phyloP scores from a whole-genome alignment of 192 early-diverging fungal genomes.

The Phycomyces nitens region DNA sequence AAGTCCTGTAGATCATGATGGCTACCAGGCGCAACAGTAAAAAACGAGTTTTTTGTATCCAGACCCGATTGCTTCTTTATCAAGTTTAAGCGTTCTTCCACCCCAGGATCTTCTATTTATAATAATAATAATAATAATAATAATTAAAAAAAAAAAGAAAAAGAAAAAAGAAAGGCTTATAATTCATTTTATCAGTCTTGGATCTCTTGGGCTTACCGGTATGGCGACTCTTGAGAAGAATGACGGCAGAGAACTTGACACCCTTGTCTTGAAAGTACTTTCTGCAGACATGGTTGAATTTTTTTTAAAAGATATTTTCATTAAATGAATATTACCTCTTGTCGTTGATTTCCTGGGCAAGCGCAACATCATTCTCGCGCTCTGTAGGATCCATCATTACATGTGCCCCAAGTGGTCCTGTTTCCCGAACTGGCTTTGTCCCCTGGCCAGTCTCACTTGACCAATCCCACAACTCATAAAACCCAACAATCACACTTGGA shows the following conservation, averaged over 20 bases:
- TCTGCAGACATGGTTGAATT: constrained; percentile 29
- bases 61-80: constrained; percentile 68
- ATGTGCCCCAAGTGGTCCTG: constrained; percentile 33
- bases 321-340: constrained; percentile 62
- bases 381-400: constrained; percentile 48
- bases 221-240: constrained; percentile 55
- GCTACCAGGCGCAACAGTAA: constrained; percentile 51
- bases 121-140: background rate
- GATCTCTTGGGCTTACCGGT: constrained; percentile 40
- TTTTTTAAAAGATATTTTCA: too few species aligned
- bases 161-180: background rate
- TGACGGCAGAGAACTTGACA: constrained; percentile 70
- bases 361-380: constrained; percentile 55
- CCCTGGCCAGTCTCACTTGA: constrained; percentile 21
- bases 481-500: constrained; percentile 65
- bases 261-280: constrained; percentile 59
- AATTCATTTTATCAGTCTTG: background rate
- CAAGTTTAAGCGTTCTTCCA: constrained; percentile 66
- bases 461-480: constrained; percentile 66
- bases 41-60: constrained; percentile 66
- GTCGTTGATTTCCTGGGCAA: constrained; percentile 66
- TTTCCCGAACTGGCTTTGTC: constrained; percentile 19
- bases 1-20: constrained; percentile 56
- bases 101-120: constrained; percentile 53
- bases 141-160: background rate